Evolutionary conservation across 164 flowering plant genomes (phyloP).

Genomic region (Kalanchoe fedtschenkoi): DNA sequence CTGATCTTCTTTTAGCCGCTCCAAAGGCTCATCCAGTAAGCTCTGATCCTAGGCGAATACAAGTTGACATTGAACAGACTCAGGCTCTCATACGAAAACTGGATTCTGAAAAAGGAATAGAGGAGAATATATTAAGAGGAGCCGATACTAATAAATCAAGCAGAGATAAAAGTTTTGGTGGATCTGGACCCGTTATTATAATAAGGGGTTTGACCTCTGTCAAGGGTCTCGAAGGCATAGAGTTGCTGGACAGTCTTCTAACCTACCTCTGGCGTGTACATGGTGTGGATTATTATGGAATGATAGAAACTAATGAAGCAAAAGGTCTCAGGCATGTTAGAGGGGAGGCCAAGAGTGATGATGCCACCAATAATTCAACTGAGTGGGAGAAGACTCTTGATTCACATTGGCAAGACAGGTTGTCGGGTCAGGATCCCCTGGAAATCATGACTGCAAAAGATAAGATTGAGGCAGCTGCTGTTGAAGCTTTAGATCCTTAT

Average conservation of each 20-base stretch:
- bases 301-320: constrained; percentile 69
- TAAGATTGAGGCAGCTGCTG: constrained; percentile 82
- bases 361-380: constrained; percentile 29
- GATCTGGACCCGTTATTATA: constrained; percentile 82
- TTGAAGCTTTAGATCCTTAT: constrained; percentile 74
- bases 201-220: constrained; percentile 75
- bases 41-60: constrained; percentile 72
- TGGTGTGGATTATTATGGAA: constrained; percentile 92
- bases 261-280: constrained; percentile 98
- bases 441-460: constrained; percentile 92
- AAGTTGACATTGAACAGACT: constrained; percentile 67
- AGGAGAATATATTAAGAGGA: constrained; percentile 56
- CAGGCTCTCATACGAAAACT: constrained; percentile 77
- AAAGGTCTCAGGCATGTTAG: constrained; percentile 91
- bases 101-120: constrained; percentile 81
- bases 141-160: constrained; percentile 46
- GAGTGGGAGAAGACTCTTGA: constrained; percentile 95
- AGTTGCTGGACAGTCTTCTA: constrained; percentile 73
- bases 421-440: constrained; percentile 77
- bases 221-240: constrained; percentile 90
- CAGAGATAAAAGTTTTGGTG: constrained; percentile 60
- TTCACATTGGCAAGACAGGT: constrained; percentile 72
- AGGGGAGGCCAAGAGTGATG: constrained; percentile 52
- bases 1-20: constrained; percentile 58
- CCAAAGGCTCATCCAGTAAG: constrained; percentile 82